Evolutionary conservation across 208 protist genomes (phyloP).

Genomic region (Naegleria gruberi): DNA sequence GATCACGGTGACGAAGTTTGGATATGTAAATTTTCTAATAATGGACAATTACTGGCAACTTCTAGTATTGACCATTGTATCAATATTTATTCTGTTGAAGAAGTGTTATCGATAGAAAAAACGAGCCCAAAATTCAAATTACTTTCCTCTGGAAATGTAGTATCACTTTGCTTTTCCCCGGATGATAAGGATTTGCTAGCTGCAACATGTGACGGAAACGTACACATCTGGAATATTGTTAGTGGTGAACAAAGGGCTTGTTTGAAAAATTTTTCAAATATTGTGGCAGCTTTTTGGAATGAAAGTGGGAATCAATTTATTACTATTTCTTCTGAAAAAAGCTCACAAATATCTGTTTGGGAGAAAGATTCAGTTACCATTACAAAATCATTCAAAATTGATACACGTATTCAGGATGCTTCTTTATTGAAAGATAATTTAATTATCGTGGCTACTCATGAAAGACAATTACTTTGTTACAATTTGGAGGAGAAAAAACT

Average conservation of each 20-base stretch:
- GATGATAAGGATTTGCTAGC: neutral
- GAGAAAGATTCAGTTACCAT: neutral
- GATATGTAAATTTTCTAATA: neutral
- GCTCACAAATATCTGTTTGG: neutral
- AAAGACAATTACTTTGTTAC: neutral
- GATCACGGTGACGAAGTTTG: conserved; percentile 18
- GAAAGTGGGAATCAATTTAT: neutral
- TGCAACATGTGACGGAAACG: no score
- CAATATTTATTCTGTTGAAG: neutral
- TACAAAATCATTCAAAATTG: neutral
- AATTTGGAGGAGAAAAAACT: neutral
- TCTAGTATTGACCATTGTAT: neutral
- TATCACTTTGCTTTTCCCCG: neutral
- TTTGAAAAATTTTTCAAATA: neutral
- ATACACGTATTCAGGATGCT: neutral
- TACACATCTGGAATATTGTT: neutral
- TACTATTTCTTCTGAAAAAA: neutral
- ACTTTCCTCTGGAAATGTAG: neutral
- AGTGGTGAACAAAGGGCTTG: neutral
- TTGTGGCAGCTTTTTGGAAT: neutral
- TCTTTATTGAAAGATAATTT: neutral
- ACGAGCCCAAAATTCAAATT: no score
- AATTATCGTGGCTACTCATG: neutral
- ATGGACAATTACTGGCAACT: neutral
- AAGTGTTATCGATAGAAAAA: neutral